These are phyloP conservation scores for Dothideomycetes sp. DNA, from an alignment of 2,329 filamentous ascomycete species.

Conservation along the genomic window DNA sequence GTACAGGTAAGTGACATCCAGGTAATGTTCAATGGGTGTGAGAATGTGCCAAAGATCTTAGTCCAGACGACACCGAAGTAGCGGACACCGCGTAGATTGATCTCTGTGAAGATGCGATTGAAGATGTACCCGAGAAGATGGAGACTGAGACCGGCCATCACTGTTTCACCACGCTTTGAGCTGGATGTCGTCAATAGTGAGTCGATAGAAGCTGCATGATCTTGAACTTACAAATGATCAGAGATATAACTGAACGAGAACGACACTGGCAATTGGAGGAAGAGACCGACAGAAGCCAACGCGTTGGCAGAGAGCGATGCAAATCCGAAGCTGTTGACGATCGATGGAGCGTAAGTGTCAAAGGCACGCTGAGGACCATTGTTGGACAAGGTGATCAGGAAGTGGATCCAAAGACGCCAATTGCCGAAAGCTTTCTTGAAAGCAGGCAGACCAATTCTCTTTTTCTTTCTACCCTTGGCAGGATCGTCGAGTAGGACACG, in stretches of 20 bases:
- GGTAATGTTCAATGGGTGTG: conserved; percentile 50
- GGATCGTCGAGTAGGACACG: conserved; percentile 25
- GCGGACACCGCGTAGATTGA: conserved; percentile 33
- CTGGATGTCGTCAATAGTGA: no score
- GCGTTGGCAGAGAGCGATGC: conserved; percentile 24
- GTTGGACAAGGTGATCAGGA: conserved; percentile 26
- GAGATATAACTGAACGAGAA: conserved; percentile 45
- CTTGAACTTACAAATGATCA: conserved; percentile 40
- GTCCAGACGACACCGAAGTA: conserved; percentile 51
- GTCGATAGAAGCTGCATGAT: not conserved
- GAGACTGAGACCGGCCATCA: conserved; percentile 40
- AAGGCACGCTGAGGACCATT: conserved; percentile 25
- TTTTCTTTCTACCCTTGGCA: conserved; percentile 24
- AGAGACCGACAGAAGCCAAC: conserved; percentile 26
- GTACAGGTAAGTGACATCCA: conserved; percentile 50
- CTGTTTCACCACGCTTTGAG: conserved; percentile 43
- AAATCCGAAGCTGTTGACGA: conserved; percentile 24
- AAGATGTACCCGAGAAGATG: conserved; percentile 46
- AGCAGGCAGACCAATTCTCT: conserved; percentile 23
- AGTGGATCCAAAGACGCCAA: conserved; percentile 27
- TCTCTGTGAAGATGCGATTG: conserved; percentile 44
- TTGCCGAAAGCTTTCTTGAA: conserved; percentile 25
- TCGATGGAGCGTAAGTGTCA: conserved; percentile 26
- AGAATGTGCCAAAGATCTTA: conserved; percentile 46
- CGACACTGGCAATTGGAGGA: conserved; percentile 39